These are phyloP conservation scores for Platismatia glauca DNA, from an alignment of 495 filamentous ascomycete species.

Conservation along the genomic window DNA sequence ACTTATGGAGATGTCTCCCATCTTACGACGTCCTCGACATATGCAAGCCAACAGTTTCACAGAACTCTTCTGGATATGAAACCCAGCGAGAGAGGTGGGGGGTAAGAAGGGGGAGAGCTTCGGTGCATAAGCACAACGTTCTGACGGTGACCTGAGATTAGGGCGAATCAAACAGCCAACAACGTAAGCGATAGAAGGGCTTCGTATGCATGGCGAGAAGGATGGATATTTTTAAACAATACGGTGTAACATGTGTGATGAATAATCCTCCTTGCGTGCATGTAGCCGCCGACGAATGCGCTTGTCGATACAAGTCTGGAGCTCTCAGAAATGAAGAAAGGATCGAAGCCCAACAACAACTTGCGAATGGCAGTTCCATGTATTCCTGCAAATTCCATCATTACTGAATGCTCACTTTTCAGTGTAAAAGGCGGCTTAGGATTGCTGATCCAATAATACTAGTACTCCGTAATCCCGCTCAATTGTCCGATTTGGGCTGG, in stretches of 20 bases:
- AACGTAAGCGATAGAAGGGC: neutral
- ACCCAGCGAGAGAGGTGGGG: neutral
- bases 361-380: too few species aligned
- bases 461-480: neutral
- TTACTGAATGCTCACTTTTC: too few species aligned
- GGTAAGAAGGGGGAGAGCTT: too few species aligned
- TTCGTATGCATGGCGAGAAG: neutral
- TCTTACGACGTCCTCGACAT: neutral
- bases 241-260: too few species aligned
- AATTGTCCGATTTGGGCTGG: neutral
- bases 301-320: too few species aligned
- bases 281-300: neutral
- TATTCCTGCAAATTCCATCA: too few species aligned
- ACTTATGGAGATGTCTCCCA: neutral
- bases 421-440: too few species aligned
- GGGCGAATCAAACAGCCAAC: neutral
- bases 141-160: neutral
- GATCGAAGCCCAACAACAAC: neutral
- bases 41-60: neutral
- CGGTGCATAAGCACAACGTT: too few species aligned
- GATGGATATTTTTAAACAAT: neutral
- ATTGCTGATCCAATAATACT: neutral
- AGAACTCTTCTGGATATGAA: neutral
- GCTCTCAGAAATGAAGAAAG: too few species aligned
- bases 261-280: slow-evolving; percentile 2